Conservation (phyloP, 1,139 yeast genomes). For the Eremothecium coryli region DNA sequence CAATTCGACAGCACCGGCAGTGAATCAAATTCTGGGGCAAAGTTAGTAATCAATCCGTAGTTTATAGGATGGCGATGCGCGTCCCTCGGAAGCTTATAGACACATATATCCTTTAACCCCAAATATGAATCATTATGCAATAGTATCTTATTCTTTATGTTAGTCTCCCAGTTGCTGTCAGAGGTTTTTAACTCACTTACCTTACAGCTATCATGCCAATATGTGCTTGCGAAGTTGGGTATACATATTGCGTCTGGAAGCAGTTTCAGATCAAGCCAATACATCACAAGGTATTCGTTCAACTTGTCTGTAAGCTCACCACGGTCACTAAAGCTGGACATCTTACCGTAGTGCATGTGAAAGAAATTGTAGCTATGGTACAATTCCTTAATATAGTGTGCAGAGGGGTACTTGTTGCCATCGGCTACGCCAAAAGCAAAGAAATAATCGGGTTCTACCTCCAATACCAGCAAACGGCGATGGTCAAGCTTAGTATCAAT, state of each 20-base stretch:
- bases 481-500: conserved; percentile 5
- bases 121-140: conserved; percentile 24
- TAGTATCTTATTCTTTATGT: conserved; percentile 22
- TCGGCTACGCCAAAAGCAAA: conserved; percentile 6
- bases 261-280: conserved; percentile 25
- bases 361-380: conserved; percentile 26
- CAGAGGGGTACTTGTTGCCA: conserved; percentile 14
- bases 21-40: conserved; percentile 19
- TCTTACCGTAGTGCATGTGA: conserved; percentile 19
- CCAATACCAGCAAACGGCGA: conserved; percentile 4
- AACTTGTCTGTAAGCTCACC: conserved; percentile 19
- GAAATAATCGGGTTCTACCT: conserved; percentile 6
- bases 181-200: conserved; percentile 1
- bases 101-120: conserved; percentile 26
- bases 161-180: conserved; percentile 22
- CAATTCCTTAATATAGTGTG: conserved; percentile 19
- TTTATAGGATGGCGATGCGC: conserved; percentile 11
- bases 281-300: conserved; percentile 26
- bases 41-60: conserved; percentile 26
- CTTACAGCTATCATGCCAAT: conserved; percentile 3
- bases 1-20: conserved; percentile 26
- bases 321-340: conserved; percentile 11
- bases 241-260: conserved; percentile 15
- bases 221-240: not conserved
- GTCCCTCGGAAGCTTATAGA: conserved; percentile 25